Evolutionary conservation across 2,329 filamentous ascomycete species (phyloP), one percentile per base, ranked within the genome.

Genomic region (Beauveria scarabaeidicola): DNA sequence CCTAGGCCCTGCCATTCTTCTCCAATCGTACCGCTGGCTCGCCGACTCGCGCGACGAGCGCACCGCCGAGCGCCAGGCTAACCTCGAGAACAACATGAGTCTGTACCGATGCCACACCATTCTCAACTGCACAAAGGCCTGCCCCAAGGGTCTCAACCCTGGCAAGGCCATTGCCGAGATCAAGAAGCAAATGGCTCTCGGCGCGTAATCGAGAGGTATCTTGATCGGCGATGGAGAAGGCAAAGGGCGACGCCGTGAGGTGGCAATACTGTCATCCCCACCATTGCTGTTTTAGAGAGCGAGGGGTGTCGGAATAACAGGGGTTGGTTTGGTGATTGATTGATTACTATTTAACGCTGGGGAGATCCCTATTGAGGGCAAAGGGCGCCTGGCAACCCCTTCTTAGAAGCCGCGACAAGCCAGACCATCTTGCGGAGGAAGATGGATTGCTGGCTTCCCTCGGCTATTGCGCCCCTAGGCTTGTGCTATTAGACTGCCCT

Each of bases 101-200:
- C 75, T 99, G 75, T 99, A 99, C 84, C 85, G 94, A 71, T 99
- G 94, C 83, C 94, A 99, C 82, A 99, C 94, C 64, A 99, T 99
- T 73, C 85, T 99, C 69, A 99, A 99, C 84, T 99, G 93, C 86
- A 93, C 92, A 66, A 83, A 91, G 75, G 96, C 93, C 59, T 99
- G 94, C 77, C 94, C 94, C 72, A 99, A 99, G 90, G 94, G 94
- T 50, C 78, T 99, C 68, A 99, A 99, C 81, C 94, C 94, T 21
- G 94, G 90, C 65, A 82, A 90, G 73, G 94, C 94, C 19, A 96
- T 99, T 78, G 92, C 92, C 57, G 89, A 97, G 82, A 96, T 97
- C 76, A 97, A 97, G 89, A 97, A 97, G 89, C 84, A 87, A 78
- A 88, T 97, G 89, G 85, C 92, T 60, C 76, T 83, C 41, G 70